Evolutionary conservation across 495 filamentous ascomycete genomes (phyloP).

Genomic region (Penicillium arizonense): DNA sequence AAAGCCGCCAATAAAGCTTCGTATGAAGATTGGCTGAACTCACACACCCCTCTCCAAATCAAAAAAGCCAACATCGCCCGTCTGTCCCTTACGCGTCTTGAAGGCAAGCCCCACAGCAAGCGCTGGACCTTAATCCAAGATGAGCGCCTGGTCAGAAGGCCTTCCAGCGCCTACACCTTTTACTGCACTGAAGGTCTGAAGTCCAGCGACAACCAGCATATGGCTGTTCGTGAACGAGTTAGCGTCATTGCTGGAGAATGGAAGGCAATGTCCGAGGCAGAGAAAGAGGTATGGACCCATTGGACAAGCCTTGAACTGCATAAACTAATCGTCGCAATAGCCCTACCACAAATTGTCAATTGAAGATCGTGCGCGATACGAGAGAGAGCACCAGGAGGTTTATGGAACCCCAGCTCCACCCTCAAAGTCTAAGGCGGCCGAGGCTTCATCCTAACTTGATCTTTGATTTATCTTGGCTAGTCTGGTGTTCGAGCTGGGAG

Average conservation of each 20-base stretch:
- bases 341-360: constrained; percentile 17
- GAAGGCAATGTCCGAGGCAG: constrained; percentile 46
- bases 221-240: constrained; percentile 26
- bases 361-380: constrained; percentile 31
- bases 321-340: constrained; percentile 16
- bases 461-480: background rate
- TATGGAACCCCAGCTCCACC: constrained; percentile 22
- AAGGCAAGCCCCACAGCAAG: too few relatives aligned
- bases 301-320: background rate
- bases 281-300: constrained; percentile 53
- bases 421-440: too few relatives aligned
- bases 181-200: constrained; percentile 49
- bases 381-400: constrained; percentile 29
- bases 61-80: constrained; percentile 65
- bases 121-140: constrained; percentile 34
- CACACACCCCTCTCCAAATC: constrained; percentile 56
- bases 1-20: constrained; percentile 40
- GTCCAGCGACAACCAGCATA: constrained; percentile 45
- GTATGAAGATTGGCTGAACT: constrained; percentile 58
- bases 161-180: constrained; percentile 31
- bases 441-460: background rate
- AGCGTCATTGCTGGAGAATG: constrained; percentile 50
- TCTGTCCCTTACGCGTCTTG: constrained; percentile 34
- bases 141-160: constrained; percentile 55
- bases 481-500: too few relatives aligned